Evolutionary conservation across 2,329 filamentous ascomycete species (phyloP).

Genomic region (Aspergillus fructus): DNA sequence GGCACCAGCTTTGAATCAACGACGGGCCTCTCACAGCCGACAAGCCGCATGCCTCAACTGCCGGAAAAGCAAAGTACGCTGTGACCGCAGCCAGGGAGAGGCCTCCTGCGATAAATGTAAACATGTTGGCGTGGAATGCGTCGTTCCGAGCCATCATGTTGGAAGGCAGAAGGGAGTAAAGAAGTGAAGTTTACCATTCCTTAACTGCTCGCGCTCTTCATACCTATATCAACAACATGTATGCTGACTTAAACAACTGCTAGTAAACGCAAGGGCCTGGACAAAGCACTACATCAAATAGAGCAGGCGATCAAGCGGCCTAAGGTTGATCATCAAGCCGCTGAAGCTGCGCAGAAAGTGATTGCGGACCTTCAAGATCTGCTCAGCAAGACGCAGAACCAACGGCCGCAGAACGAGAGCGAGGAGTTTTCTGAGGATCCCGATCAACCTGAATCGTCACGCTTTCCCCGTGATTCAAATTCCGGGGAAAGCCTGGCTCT

Average conservation of each 20-base stretch:
- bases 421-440: slow-evolving; percentile 35
- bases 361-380: slow-evolving; percentile 51
- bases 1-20: background rate
- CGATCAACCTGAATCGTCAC: slow-evolving; percentile 18
- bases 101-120: slow-evolving; percentile 61
- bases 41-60: slow-evolving; percentile 62
- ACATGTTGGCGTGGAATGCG: slow-evolving; percentile 59
- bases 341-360: slow-evolving; percentile 44
- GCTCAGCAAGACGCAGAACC: slow-evolving; percentile 49
- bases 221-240: background rate
- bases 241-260: slow-evolving; percentile 10
- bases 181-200: slow-evolving; percentile 53
- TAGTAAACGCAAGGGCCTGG: slow-evolving; percentile 71
- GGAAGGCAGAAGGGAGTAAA: slow-evolving; percentile 75
- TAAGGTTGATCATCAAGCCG: slow-evolving; percentile 44
- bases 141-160: slow-evolving; percentile 71
- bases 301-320: slow-evolving; percentile 66
- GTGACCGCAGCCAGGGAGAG: slow-evolving; percentile 56
- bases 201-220: background rate
- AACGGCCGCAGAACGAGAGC: slow-evolving; percentile 30
- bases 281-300: slow-evolving; percentile 72
- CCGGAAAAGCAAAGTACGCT: slow-evolving; percentile 67
- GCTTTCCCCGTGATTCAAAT: slow-evolving; percentile 25
- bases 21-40: slow-evolving; percentile 23
- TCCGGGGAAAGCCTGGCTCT: slow-evolving; percentile 58